A percentile compares a stretch with the other conserved stretches of the same genome.
phyloP scores from a whole-genome alignment of 1,284 basidiomycete genomes.

The Sporisorium exsertum region DNA sequence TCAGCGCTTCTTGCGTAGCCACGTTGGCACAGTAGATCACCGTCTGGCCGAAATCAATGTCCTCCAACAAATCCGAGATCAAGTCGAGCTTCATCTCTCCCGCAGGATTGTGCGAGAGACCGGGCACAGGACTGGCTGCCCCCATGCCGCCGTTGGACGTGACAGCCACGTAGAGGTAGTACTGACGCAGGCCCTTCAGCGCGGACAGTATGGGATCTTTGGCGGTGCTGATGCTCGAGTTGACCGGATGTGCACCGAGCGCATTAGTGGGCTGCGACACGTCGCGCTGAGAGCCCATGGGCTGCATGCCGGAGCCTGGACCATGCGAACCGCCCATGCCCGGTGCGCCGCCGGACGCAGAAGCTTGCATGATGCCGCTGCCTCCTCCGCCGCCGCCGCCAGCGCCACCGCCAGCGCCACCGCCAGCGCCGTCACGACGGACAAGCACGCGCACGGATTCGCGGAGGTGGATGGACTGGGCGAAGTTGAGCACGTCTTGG shows the following conservation, averaged over 20 bases:
- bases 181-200: conserved; percentile 59
- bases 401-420: conserved; percentile 19
- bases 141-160: conserved; percentile 78
- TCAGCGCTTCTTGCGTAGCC: conserved; percentile 68
- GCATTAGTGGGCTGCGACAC: conserved; percentile 75
- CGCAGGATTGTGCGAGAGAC: conserved; percentile 79
- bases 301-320: conserved; percentile 21
- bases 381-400: not conserved
- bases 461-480: conserved; percentile 84
- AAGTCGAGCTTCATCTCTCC: conserved; percentile 98
- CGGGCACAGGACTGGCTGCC: conserved; percentile 85
- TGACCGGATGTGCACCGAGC: conserved; percentile 53
- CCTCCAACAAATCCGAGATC: conserved; percentile 89
- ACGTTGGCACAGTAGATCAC: conserved; percentile 67
- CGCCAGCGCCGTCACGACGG: conserved; percentile 78
- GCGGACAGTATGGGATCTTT: conserved; percentile 53
- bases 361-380: conserved; percentile 17
- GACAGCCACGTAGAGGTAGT: conserved; percentile 64
- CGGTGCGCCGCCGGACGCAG: conserved; percentile 8
- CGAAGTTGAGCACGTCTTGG: conserved; percentile 90
- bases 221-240: conserved; percentile 42
- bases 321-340: conserved; percentile 12
- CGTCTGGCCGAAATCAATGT: conserved; percentile 75
- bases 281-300: conserved; percentile 69
- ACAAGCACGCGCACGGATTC: conserved; percentile 96